phyloP scores from a whole-genome alignment of 129 eudicot species.

The Centella asiatica region DNA sequence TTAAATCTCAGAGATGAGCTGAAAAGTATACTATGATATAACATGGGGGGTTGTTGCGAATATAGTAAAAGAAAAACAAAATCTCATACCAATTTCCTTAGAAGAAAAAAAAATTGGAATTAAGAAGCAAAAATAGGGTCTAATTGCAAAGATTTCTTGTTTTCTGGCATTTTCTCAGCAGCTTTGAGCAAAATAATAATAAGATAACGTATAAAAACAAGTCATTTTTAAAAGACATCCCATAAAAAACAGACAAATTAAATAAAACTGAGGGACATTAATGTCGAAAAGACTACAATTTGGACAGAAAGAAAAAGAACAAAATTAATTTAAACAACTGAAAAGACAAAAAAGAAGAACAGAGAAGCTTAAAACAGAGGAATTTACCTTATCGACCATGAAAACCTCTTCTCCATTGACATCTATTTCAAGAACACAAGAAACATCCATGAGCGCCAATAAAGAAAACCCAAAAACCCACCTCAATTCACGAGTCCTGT shows the following conservation, averaged over 20 bases:
- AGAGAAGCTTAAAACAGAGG: not conserved
- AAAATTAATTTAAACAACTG: not conserved
- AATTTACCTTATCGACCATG: constrained; percentile 57
- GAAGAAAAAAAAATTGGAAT: too few relatives aligned
- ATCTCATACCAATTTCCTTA: too few relatives aligned
- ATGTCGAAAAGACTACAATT: not conserved
- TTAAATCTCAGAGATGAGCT: not conserved
- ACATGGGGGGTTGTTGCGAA: too few relatives aligned
- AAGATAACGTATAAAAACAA: too few relatives aligned
- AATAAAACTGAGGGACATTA: not conserved
- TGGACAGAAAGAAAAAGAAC: constrained; percentile 11
- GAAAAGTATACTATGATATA: not conserved
- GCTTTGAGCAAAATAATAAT: not conserved
- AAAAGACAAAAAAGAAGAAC: constrained; percentile 9
- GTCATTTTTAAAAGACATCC: constrained; percentile 2
- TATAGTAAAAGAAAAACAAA: too few relatives aligned
- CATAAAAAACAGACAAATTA: constrained; percentile 26
- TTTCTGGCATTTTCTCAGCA: constrained; percentile 11
- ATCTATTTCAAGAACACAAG: constrained; percentile 68
- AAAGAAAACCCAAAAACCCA: constrained; percentile 18
- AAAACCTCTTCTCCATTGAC: constrained; percentile 85
- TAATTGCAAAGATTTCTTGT: not conserved
- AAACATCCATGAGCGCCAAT: constrained; percentile 44
- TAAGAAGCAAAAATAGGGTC: too few relatives aligned
- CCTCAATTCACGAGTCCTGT: constrained; percentile 23